These are phyloP conservation scores for Rhodotorula babjevae DNA, from an alignment of 768 basidiomycete genomes.

Conservation along the genomic window DNA sequence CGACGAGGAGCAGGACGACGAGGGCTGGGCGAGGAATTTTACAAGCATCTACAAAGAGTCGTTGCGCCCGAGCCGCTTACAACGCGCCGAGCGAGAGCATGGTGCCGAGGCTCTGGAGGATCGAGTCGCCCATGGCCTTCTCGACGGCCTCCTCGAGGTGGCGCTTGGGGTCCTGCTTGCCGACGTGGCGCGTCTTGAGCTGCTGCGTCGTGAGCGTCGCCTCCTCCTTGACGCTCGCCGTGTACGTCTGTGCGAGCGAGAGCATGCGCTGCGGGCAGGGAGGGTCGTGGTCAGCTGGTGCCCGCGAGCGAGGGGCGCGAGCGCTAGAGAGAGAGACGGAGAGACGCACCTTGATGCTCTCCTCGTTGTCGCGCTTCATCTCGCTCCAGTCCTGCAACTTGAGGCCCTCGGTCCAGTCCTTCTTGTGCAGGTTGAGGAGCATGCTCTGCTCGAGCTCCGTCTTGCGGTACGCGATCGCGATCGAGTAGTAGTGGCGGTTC, in stretches of 20 bases:
- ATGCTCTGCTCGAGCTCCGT: constrained; percentile 96
- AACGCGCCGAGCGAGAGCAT: constrained; percentile 30
- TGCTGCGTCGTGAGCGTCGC: constrained; percentile 89
- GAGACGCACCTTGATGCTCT: constrained; percentile 77
- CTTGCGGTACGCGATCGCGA: constrained; percentile 96
- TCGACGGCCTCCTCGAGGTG: constrained; percentile 97
- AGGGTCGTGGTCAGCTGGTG: background rate
- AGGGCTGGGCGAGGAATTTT: background rate
- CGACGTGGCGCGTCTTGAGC: constrained; percentile 70
- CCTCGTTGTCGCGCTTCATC: constrained; percentile 84
- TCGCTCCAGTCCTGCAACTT: constrained; percentile 81
- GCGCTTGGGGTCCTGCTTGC: constrained; percentile 65
- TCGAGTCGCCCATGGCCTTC: constrained; percentile 82
- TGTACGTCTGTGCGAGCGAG: constrained; percentile 83
- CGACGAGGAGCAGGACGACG: background rate
- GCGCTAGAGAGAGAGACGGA: constrained; percentile 33
- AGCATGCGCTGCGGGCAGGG: constrained; percentile 73
- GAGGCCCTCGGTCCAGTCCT: constrained; percentile 97
- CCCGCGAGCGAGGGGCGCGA: background rate
- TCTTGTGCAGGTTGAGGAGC: constrained; percentile 98
- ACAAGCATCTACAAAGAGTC: background rate
- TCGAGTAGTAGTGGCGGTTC: constrained; percentile 96
- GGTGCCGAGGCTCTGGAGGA: constrained; percentile 35
- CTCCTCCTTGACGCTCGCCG: constrained; percentile 96
- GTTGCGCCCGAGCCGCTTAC: background rate